Percentiles rank a stretch among this genome's conserved stretches.
Conservation (phyloP, 2,329 filamentous ascomycete species). For the Fusarium drepaniforme region DNA sequence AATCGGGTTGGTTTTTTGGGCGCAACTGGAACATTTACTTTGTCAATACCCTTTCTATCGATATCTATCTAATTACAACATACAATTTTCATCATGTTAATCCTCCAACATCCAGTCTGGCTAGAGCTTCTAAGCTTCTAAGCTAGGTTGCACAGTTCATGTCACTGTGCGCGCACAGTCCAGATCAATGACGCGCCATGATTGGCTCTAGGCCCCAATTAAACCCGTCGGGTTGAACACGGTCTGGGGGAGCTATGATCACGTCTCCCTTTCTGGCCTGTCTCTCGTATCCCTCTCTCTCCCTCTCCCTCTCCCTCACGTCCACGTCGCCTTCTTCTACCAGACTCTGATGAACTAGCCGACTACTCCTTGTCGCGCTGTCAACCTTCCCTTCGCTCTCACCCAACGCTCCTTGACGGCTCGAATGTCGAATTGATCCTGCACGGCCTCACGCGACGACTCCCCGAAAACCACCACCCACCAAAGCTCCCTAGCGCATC, state of each 20-base stretch:
- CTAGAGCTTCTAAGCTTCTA: not conserved
- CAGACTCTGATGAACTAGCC: constrained; percentile 17
- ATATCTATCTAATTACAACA: not conserved
- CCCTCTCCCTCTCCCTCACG: constrained; percentile 14
- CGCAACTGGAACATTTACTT: not conserved
- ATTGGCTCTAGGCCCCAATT: constrained; percentile 21
- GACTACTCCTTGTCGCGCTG: constrained; percentile 23
- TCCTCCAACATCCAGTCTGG: not conserved
- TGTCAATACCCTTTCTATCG: not conserved
- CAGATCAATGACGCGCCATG: not conserved
- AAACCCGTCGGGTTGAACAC: constrained; percentile 21
- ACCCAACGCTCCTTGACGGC: constrained; percentile 13
- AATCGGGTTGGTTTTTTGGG: not conserved
- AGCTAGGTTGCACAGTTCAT: constrained; percentile 12
- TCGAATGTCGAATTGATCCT: constrained; percentile 6
- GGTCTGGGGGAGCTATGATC: constrained; percentile 27
- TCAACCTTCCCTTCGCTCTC: not conserved
- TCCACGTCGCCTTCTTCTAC: not conserved
- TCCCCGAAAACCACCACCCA: constrained; percentile 21
- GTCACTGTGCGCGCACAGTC: constrained; percentile 15
- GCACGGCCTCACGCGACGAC: constrained; percentile 3
- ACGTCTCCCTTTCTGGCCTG: constrained; percentile 31
- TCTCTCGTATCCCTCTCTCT: constrained; percentile 26
- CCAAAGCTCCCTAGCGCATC: constrained; percentile 43
- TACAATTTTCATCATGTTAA: not conserved